Evolutionary conservation across 2,329 filamentous ascomycete genomes (phyloP), one percentile per base, ranked within the genome.

Genomic region (Pestalotiopsis sp.): DNA sequence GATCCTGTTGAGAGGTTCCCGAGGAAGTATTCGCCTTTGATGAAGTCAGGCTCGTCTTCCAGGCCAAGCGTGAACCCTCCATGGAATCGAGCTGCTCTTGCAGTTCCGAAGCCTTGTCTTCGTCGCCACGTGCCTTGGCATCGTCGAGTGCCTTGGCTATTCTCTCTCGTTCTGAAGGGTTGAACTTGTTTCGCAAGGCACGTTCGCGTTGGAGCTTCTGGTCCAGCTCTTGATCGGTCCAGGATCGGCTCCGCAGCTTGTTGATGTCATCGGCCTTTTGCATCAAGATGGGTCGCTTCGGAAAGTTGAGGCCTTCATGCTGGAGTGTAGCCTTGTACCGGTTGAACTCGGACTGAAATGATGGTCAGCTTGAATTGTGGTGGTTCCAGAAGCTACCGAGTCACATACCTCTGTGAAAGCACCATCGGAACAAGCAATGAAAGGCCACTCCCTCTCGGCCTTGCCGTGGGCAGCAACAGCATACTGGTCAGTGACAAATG

Each of bases 351-450:
- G 86, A 83, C 88, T 96, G 71, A 11, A 56, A 69, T 57, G 49
- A 9, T 39, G 12, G 57, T 25, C 36, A 61, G 23, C 59, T 36
- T 68, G n/a, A 66, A 25, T 2, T 38, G 23, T n/a, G 7, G 6
- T 38, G 4, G 7, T 20, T 56, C 5, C 45, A 13, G 14, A 57
- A 20, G 6, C 2, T 67, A 1, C 11, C 11, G 38, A 39, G 12
- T 14, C 61, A 78, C 85, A 72, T 83, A 93, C 92, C 80, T 96
- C 94, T n/a, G 92, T 93, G 76, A 98, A 93, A 57, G 87, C 85
- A 64, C 91, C 90, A 78, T 97, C 95, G 0, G 96, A 98, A 77
- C 95, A 95, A 71, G 92, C 91, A 70, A 96, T 91, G 80, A 98
- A 98, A 4, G 95, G 94, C 82, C 94, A 98, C 45, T 95, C 90